phyloP scores from a whole-genome alignment of 805 yeast genomes.

The Pichia sporocuriosa region DNA sequence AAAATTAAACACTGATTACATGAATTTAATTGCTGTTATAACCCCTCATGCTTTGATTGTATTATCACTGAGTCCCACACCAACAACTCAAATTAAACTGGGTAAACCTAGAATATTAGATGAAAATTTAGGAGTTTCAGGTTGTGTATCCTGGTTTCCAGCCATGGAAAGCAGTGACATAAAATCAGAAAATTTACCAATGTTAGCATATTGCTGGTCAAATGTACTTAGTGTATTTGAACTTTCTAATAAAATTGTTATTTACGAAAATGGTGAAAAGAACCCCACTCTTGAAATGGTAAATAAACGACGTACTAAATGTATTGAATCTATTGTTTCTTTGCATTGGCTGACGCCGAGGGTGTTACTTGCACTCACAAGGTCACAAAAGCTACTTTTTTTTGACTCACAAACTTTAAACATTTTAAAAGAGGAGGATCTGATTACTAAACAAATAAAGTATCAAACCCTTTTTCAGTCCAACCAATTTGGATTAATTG shows the following conservation, averaged over 20 bases:
- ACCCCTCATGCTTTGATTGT: constrained; percentile 45
- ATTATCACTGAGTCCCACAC: constrained; percentile 46
- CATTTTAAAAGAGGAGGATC: constrained; percentile 31
- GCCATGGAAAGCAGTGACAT: constrained; percentile 28
- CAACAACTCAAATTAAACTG: constrained; percentile 47
- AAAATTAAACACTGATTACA: constrained; percentile 37
- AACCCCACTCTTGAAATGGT: constrained; percentile 29
- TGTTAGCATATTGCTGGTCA: constrained; percentile 66
- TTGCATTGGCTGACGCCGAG: constrained; percentile 50
- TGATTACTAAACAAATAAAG: constrained; percentile 34
- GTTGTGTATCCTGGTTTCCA: constrained; percentile 62
- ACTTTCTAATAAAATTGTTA: constrained; percentile 26
- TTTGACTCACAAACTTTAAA: constrained; percentile 35
- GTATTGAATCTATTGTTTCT: constrained; percentile 44
- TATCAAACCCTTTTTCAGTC: constrained; percentile 7
- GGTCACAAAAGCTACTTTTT: constrained; percentile 39
- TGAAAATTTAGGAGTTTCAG: constrained; percentile 30
- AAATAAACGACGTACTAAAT: constrained; percentile 36
- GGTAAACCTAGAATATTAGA: constrained; percentile 39
- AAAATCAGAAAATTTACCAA: constrained; percentile 31
- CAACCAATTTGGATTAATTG: constrained; percentile 14
- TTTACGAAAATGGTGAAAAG: constrained; percentile 21
- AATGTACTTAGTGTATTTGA: constrained; percentile 46
- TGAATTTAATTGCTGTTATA: constrained; percentile 56
- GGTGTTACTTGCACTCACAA: constrained; percentile 36